Conservation (phyloP, 495 filamentous ascomycete species). For the Penicillium goetzii region DNA sequence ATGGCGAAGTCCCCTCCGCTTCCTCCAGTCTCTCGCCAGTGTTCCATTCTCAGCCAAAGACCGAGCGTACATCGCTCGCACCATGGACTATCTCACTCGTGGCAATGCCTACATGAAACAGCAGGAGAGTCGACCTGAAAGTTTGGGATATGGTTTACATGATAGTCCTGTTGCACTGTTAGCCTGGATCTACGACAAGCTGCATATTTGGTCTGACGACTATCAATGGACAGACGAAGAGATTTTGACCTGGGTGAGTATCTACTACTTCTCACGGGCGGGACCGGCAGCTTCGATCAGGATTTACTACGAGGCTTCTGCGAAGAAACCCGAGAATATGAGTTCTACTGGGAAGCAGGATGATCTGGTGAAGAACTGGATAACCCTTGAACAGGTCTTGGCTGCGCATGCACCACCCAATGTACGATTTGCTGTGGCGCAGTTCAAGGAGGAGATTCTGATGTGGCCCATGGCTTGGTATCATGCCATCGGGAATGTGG, state of each 20-base stretch:
- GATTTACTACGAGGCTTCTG: slow-evolving; percentile 54
- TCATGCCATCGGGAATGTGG: slow-evolving; percentile 44
- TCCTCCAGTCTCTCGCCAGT: slow-evolving; percentile 37
- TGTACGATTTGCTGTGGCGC: slow-evolving; percentile 48
- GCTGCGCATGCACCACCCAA: slow-evolving; percentile 21
- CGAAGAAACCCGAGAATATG: slow-evolving; percentile 24
- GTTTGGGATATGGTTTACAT: slow-evolving; percentile 51
- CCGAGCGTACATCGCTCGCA: slow-evolving; percentile 36
- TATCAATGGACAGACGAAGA: slow-evolving; percentile 60
- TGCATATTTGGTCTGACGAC: slow-evolving; percentile 53
- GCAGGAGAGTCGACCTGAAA: slow-evolving; percentile 55
- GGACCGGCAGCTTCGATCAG: slow-evolving; percentile 52
- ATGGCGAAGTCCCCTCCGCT: slow-evolving; percentile 39
- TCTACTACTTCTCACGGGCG: slow-evolving; percentile 56
- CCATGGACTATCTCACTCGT: slow-evolving; percentile 38
- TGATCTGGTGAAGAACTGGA: slow-evolving; percentile 21
- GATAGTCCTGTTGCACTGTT: slow-evolving; percentile 57
- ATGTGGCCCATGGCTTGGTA: slow-evolving; percentile 47
- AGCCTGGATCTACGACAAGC: slow-evolving; percentile 60
- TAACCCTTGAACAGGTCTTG: slow-evolving; percentile 20
- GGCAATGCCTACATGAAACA: slow-evolving; percentile 50
- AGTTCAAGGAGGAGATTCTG: slow-evolving; percentile 50
- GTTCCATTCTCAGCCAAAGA: slow-evolving; percentile 44
- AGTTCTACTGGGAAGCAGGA: slow-evolving; percentile 6
- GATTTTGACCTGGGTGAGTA: slow-evolving; percentile 57